Conservation (phyloP, 2,329 filamentous ascomycete genomes). For the Blumeria graminis region DNA sequence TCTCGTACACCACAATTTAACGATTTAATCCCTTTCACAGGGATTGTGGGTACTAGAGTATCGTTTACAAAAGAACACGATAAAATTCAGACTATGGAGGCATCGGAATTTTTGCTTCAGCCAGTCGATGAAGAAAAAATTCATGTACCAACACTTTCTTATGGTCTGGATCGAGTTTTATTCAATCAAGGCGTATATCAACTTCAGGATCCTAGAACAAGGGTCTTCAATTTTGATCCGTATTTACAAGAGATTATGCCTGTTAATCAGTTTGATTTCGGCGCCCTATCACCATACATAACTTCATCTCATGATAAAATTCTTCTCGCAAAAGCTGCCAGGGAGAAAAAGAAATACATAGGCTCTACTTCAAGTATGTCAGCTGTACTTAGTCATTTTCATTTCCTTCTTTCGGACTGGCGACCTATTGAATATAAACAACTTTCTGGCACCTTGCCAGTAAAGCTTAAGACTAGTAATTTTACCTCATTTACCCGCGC, state of each 20-base stretch:
- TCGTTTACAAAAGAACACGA: background rate
- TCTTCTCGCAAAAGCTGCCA: constrained; percentile 41
- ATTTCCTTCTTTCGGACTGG: constrained; percentile 73
- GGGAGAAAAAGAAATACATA: constrained; percentile 54
- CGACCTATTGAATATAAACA: constrained; percentile 41
- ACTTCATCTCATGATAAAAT: constrained; percentile 68
- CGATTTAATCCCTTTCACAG: too few species aligned
- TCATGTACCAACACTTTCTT: constrained; percentile 13
- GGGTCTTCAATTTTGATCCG: constrained; percentile 91
- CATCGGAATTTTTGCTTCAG: constrained; percentile 9
- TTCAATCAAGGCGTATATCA: constrained; percentile 91
- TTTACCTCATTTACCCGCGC: constrained; percentile 52
- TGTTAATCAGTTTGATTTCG: constrained; percentile 75
- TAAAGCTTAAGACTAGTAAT: constrained; percentile 24
- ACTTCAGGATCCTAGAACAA: constrained; percentile 66
- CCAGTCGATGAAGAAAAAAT: constrained; percentile 11
- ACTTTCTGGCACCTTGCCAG: constrained; percentile 42
- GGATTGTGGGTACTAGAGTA: too few species aligned
- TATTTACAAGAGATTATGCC: constrained; percentile 89
- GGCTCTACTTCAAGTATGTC: constrained; percentile 98
- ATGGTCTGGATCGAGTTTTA: constrained; percentile 31
- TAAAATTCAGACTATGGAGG: constrained; percentile 11
- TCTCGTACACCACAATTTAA: too few species aligned
- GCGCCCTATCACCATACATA: constrained; percentile 62
- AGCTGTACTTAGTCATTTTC: constrained; percentile 64